Base-by-base conservation (phyloP, 2,329 filamentous ascomycete genomes). In the Curvularia lunata region DNA sequence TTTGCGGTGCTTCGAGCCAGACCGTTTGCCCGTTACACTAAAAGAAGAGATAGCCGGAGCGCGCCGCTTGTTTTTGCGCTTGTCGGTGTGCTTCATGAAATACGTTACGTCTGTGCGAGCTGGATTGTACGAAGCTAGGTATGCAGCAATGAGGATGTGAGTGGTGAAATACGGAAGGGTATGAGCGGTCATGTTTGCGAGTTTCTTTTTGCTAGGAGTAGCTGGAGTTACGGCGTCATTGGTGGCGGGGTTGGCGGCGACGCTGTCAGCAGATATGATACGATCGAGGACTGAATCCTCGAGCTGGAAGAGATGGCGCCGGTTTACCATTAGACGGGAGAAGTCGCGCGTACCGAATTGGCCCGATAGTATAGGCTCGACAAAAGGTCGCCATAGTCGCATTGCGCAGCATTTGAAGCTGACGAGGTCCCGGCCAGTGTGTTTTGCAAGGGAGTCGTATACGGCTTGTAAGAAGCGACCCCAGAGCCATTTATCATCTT, bases 361-460 rank as follows among this genome's bases (percentile, higher is more conserved):
- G n/a, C 90, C 90, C 1, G 87, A 85, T 1, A 88, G 77, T 23
- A 98, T 85, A 0, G 94, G 94, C 6, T 86, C 84, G 0, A 91
- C 88, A 76, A 99, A 98, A 4, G 88, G 85, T 10, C 89, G 88
- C 95, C 95, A 99, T 19, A 98, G 84, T 42, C 88, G 85, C 48
- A 85, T 77, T 70, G 90, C 92, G 48, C 89, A 86, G 34, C 85
- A 84, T 3, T 82, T 83, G 65, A 97, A 92, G 10, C 86, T 85
- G 1, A 89, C 83, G 13, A 98, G 82, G 37, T 94, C 92, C 48
- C 92, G 87, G 0, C 90, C 90, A 3, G 92, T 92, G 46, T 91
- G 87, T 62, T 89, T 91, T 48, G 89, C 87, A 12, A 98, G 82
- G 1, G 93, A 88, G 73, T 99, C 95, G 83, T 96, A 95, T 13